A percentile compares a stretch with the other conserved stretches of the same genome.
phyloP scores from a whole-genome alignment of 257 asterid species.

The Solanum piurae region DNA sequence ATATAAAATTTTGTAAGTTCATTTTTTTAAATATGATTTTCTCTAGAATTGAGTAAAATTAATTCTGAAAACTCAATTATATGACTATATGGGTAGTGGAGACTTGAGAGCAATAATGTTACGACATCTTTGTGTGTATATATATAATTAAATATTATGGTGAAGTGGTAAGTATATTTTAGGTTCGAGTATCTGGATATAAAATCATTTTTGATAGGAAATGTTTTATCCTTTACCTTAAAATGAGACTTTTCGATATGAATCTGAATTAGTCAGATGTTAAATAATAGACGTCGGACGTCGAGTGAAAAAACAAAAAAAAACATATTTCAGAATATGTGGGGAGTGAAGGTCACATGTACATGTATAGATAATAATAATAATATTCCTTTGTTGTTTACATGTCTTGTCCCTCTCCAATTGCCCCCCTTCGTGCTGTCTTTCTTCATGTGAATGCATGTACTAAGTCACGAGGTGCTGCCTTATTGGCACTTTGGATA shows the following conservation, averaged over 20 bases:
- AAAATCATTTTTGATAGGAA: neutral
- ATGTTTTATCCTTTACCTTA: too few species aligned
- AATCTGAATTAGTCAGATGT: fast-evolving
- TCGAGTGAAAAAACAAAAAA: neutral
- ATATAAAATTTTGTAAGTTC: too few species aligned
- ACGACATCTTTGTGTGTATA: too few species aligned
- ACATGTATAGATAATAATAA: neutral
- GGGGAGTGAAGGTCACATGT: neutral
- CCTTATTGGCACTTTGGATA: neutral
- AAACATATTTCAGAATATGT: neutral
- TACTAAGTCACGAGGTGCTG: neutral
- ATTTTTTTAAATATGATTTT: too few species aligned
- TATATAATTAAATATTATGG: too few species aligned
- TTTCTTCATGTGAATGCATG: neutral
- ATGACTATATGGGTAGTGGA: too few species aligned
- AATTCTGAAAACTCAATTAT: too few species aligned
- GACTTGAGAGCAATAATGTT: too few species aligned
- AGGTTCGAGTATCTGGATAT: fast-evolving
- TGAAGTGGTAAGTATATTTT: neutral
- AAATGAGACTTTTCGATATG: fast-evolving
- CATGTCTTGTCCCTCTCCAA: conserved; percentile 2
- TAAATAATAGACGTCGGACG: neutral
- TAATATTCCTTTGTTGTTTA: neutral
- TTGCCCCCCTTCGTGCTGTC: neutral
- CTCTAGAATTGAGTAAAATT: too few species aligned